Evolutionary conservation across 2,329 filamentous ascomycete genomes (phyloP).

Genomic region (Kalmusia sp.): DNA sequence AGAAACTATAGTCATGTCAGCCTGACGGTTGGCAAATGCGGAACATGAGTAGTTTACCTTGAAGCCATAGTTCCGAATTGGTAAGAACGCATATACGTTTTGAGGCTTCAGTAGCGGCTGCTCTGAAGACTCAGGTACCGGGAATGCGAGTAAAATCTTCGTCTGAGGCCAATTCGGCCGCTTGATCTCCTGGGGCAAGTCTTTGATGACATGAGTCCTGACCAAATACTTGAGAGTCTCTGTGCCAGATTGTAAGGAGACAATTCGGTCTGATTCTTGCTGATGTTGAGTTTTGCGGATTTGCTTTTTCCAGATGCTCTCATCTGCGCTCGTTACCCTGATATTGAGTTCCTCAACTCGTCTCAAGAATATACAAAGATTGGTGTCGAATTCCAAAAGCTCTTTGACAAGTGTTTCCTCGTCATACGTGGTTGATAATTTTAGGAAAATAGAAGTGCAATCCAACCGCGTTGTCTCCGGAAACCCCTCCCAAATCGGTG

Average conservation of each 20-base stretch:
- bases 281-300: neutral
- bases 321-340: neutral
- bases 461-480: neutral
- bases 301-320: neutral
- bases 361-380: constrained; percentile 4
- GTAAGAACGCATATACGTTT: constrained; percentile 29
- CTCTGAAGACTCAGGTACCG: constrained; percentile 7
- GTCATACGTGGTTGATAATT: neutral
- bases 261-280: neutral
- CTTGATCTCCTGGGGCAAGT: constrained; percentile 6
- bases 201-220: neutral
- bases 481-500: constrained; percentile 2
- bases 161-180: constrained; percentile 17
- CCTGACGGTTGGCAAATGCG: neutral
- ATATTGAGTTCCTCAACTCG: constrained; percentile 1
- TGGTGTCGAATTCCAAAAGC: neutral
- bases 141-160: constrained; percentile 28
- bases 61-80: constrained; percentile 29
- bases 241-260: neutral
- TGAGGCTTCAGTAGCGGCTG: constrained; percentile 12
- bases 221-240: constrained; percentile 3
- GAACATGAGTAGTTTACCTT: neutral
- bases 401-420: constrained; percentile 1
- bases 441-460: neutral
- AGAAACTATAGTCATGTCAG: constrained; percentile 9